phyloP scores from a whole-genome alignment of 495 filamentous ascomycete species.

The Talaromyces stipitatus region DNA sequence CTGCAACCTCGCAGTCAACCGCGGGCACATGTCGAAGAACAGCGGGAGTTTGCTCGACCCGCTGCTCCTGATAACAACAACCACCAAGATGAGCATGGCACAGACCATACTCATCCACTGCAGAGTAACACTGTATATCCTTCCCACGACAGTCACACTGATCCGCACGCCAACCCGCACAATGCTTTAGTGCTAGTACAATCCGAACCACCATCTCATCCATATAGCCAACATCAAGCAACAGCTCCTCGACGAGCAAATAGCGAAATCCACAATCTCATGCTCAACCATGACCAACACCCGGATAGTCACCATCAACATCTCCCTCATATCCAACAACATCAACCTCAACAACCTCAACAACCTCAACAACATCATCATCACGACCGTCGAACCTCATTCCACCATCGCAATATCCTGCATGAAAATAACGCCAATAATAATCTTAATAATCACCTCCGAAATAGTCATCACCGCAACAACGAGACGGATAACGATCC shows the following conservation, averaged over 20 bases:
- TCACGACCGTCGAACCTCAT: not conserved
- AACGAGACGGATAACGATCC: constrained; percentile 31
- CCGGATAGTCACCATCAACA: constrained; percentile 9
- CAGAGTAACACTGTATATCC: not conserved
- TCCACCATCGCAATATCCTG: constrained; percentile 2
- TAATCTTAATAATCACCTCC: not conserved
- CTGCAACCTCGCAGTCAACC: constrained; percentile 3
- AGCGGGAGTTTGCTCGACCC: not conserved
- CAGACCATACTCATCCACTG: constrained; percentile 9
- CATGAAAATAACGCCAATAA: not conserved
- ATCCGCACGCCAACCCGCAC: constrained; percentile 24
- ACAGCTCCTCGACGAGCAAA: constrained; percentile 32
- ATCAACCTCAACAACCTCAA: constrained; percentile 9
- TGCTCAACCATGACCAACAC: constrained; percentile 10
- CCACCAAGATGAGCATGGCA: constrained; percentile 8
- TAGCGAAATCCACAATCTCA: constrained; percentile 29
- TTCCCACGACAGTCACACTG: constrained; percentile 4
- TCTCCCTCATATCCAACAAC: not conserved
- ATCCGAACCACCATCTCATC: constrained; percentile 3
- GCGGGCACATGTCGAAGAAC: not conserved
- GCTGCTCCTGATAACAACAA: constrained; percentile 7
- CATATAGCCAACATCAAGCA: not conserved
- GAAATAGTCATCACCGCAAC: not conserved
- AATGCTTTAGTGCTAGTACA: constrained; percentile 10
- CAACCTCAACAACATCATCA: constrained; percentile 6